phyloP scores from a whole-genome alignment of 495 filamentous ascomycete genomes.

The Lindgomyces ingoldianus region DNA sequence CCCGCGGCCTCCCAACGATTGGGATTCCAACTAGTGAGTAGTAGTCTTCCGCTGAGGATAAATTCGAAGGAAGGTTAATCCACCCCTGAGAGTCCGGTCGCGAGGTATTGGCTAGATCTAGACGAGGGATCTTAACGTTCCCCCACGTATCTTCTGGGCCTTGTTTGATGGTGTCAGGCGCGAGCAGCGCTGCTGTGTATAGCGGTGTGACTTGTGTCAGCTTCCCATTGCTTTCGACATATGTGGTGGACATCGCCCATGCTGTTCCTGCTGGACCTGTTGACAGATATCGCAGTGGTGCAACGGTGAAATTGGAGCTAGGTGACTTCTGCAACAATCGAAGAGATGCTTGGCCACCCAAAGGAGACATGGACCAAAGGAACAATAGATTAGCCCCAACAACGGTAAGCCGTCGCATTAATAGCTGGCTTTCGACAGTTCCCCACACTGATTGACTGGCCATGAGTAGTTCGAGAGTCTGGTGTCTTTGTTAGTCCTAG shows the following conservation, averaged over 20 bases:
- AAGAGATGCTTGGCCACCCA: slow-evolving; percentile 38
- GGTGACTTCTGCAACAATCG: slow-evolving; percentile 21
- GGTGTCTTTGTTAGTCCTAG: neutral
- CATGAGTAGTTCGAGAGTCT: slow-evolving; percentile 32
- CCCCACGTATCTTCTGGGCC: slow-evolving; percentile 35
- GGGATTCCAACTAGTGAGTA: slow-evolving; percentile 23
- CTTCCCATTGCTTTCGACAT: slow-evolving; percentile 2
- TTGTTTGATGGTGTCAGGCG: slow-evolving; percentile 16
- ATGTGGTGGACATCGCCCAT: slow-evolving; percentile 10
- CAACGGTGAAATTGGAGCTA: neutral
- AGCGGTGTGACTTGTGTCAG: slow-evolving; percentile 12
- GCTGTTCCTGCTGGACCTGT: slow-evolving; percentile 29
- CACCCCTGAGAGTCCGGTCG: slow-evolving; percentile 21
- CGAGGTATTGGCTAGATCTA: slow-evolving; percentile 21
- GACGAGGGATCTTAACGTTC: slow-evolving; percentile 35
- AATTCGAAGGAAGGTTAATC: slow-evolving; percentile 11
- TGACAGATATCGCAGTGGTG: slow-evolving; percentile 28
- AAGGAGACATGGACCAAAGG: slow-evolving; percentile 36
- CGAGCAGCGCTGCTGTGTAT: slow-evolving; percentile 25
- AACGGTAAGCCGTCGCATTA: slow-evolving; percentile 30
- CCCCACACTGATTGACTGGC: slow-evolving; percentile 36
- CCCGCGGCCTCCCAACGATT: slow-evolving; percentile 14
- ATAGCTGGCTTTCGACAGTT: slow-evolving; percentile 33
- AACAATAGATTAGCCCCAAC: slow-evolving; percentile 34
- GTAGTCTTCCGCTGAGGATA: slow-evolving; percentile 14